Evolutionary conservation across 2,329 filamentous ascomycete species (phyloP).

Genomic region (Bipolaris bicolor): DNA sequence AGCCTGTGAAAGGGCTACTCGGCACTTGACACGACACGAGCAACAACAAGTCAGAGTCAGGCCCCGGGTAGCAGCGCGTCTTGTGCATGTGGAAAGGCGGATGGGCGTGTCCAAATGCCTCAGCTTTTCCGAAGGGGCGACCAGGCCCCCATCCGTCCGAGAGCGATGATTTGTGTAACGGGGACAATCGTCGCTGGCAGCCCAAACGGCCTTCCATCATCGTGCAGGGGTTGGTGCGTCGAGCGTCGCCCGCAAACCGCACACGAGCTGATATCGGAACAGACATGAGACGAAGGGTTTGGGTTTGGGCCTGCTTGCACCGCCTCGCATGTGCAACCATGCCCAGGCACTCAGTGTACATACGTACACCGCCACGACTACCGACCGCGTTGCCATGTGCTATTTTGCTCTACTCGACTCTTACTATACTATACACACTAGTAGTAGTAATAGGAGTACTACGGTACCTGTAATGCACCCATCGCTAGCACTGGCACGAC

Average conservation of each 20-base stretch:
- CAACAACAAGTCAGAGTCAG: conserved; percentile 1
- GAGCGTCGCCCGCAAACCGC: conserved; percentile 21
- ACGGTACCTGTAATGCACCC: too few relatives aligned
- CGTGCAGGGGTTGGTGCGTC: conserved; percentile 24
- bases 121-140: conserved; percentile 25
- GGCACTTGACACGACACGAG: conserved; percentile 17
- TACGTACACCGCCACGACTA: background rate
- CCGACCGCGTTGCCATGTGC: too few relatives aligned
- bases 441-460: too few relatives aligned
- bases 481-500: background rate
- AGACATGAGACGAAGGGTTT: background rate
- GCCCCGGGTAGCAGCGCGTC: conserved; percentile 7
- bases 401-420: too few relatives aligned
- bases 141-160: conserved; percentile 33
- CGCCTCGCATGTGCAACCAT: conserved; percentile 19
- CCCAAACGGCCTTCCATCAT: conserved; percentile 17
- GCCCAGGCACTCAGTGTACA: too few relatives aligned
- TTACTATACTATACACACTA: too few relatives aligned
- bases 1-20: conserved; percentile 6
- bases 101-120: conserved; percentile 26
- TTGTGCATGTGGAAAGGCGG: conserved; percentile 1
- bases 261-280: conserved; percentile 41
- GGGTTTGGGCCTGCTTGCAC: conserved; percentile 22
- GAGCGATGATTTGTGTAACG: conserved; percentile 21
- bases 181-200: conserved; percentile 11